Base-by-base conservation (phyloP, 169 alveolate species). In the Plasmodium gonderi region DNA sequence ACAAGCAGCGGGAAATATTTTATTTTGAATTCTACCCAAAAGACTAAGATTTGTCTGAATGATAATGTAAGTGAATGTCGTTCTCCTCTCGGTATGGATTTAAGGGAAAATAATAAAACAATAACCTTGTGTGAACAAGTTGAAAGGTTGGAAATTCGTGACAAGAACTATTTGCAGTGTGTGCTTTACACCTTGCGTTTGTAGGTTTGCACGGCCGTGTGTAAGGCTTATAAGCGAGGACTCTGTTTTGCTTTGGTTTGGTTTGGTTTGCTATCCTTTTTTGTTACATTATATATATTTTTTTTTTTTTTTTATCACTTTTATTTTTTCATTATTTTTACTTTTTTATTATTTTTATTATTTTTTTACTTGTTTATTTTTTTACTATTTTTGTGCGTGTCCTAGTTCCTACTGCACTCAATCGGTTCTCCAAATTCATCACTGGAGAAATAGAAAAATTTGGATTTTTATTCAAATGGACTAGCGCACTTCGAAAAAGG, bases 131-230 rank as follows among this genome's bases (percentile, higher is more conserved):
- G 51, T 29, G 42, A 33, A 9, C 64, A 77, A 64, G 45, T 85
- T 23, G 78, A 85, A 64, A 75, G 80, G 29, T 33, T 51, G 40
- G 92, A 85, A 67, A 20, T 85, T 7, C 40, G 65, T 31, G 92
- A 72, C 45, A 23, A 64, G 14, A 85, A 72, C 78, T 85, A 85
- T 29, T 75, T 85, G 68, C 92, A 85, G 33, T 85, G 92, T 77
- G 12, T 85, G 33, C 78, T 85, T 14, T 85, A 85, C 67, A 64
- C 80, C 2, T 36, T 85, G 8, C 79, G 42, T 36, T 60, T 85
- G 29, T 79, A 36, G 40, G 75, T 60, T 4, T 31, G 44, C 38
- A 12, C 45, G 40, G 20, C 44, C 12, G 3, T 6, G 20, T n/a
- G 79, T n/a, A n/a, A n/a, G n/a, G n/a, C n/a, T n/a, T n/a, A n/a